A percentile compares a stretch with the other conserved stretches of the same genome.
Conservation (phyloP, 2,329 filamentous ascomycete species). For the Colletotrichum siamense region DNA sequence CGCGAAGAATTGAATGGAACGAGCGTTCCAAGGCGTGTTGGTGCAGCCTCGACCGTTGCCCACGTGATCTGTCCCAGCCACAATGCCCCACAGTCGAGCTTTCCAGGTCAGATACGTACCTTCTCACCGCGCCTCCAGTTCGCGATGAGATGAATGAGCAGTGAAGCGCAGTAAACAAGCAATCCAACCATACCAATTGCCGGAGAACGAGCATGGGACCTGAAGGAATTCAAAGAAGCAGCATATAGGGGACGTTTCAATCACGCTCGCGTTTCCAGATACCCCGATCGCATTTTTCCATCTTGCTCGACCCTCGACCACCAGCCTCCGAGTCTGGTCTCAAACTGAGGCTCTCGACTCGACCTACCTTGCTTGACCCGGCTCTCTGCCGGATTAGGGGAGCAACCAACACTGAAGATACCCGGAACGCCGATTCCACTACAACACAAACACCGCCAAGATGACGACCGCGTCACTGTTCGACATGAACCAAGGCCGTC, state of each 20-base stretch:
- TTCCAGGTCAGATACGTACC: not conserved
- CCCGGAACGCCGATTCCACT: not conserved
- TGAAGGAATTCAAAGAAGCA: not conserved
- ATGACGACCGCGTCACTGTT: constrained; percentile 22
- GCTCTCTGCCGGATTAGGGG: not conserved
- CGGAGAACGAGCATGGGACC: not conserved
- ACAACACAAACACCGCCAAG: not conserved
- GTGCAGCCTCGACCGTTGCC: not conserved
- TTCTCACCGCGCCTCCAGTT: not conserved
- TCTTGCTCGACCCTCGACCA: not conserved
- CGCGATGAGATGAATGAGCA: not conserved
- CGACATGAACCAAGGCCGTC: constrained; percentile 21
- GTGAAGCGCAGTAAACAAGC: not conserved
- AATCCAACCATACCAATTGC: not conserved
- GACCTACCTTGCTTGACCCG: not conserved
- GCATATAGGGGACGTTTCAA: not conserved
- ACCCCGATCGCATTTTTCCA: not conserved
- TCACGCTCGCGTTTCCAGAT: not conserved
- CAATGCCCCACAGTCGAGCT: not conserved
- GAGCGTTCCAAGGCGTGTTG: not conserved
- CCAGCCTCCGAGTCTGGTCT: not conserved
- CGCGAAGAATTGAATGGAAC: not conserved
- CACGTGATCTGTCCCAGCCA: not conserved
- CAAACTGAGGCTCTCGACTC: not conserved
- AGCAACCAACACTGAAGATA: not conserved